Evolutionary conservation across 805 yeast genomes (phyloP).

Genomic region (Monosporozyma aerobia): DNA sequence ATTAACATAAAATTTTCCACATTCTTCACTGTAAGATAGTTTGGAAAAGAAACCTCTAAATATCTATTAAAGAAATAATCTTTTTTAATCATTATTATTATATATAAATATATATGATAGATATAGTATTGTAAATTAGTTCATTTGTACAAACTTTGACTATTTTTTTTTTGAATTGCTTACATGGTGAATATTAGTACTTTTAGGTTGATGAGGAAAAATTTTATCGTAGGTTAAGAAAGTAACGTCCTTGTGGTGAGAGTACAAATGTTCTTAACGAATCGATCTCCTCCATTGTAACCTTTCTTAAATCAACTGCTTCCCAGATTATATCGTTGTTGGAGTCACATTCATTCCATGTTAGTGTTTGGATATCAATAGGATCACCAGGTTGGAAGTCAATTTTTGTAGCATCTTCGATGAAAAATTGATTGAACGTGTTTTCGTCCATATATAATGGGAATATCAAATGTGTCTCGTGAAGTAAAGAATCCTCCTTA

Average conservation of each 20-base stretch:
- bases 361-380: constrained; percentile 10
- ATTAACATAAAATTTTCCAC: not conserved
- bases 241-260: not conserved
- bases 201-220: not conserved
- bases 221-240: not conserved
- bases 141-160: not conserved
- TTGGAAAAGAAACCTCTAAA: not conserved
- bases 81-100: not conserved
- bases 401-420: not conserved
- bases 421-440: not conserved
- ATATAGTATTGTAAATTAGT: not conserved
- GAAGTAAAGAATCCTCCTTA: not conserved
- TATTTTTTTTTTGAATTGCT: not conserved
- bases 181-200: not conserved
- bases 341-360: constrained; percentile 3
- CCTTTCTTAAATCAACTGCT: constrained; percentile 7
- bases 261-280: constrained; percentile 7
- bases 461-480: not conserved
- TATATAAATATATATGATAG: not conserved
- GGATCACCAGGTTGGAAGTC: constrained; percentile 10
- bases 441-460: not conserved
- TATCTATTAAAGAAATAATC: not conserved
- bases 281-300: constrained; percentile 9
- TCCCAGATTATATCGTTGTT: constrained; percentile 7
- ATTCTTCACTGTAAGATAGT: not conserved